These are phyloP conservation scores for Wickerhamiella siamensis DNA, from an alignment of 805 yeast species.

Conservation along the genomic window DNA sequence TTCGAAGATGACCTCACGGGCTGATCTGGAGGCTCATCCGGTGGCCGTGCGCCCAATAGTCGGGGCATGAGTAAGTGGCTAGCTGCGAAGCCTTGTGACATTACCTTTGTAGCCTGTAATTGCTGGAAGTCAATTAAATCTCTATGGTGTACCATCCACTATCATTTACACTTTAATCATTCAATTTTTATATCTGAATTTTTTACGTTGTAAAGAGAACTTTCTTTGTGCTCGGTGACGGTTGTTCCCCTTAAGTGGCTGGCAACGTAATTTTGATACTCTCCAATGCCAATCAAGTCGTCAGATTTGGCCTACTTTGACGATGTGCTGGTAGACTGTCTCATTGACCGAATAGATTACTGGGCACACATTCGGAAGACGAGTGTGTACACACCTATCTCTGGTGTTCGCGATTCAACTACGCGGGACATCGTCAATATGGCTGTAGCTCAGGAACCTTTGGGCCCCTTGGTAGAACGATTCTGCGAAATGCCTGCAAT, in stretches of 20 bases:
- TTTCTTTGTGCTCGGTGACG: no score
- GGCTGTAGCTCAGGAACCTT: slow-evolving; percentile 1
- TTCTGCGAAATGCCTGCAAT: slow-evolving; percentile 21
- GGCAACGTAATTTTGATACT: background rate
- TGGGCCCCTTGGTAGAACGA: slow-evolving; percentile 16
- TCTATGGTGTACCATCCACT: no score
- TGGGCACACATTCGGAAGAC: slow-evolving; percentile 23
- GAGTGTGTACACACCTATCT: background rate
- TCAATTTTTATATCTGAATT: no score
- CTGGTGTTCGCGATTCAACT: background rate
- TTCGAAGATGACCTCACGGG: background rate
- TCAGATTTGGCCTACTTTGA: slow-evolving; percentile 20
- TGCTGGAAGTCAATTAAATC: background rate
- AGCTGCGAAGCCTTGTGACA: background rate
- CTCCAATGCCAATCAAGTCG: slow-evolving; percentile 11
- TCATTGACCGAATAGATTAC: slow-evolving; percentile 19
- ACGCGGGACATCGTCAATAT: background rate
- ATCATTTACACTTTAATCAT: no score
- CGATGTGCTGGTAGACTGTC: slow-evolving; percentile 21
- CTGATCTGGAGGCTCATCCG: background rate
- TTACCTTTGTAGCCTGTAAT: background rate
- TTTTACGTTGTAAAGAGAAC: no score
- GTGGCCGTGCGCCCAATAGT: background rate
- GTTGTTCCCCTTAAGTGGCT: no score
- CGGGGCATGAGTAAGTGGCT: background rate